Evolutionary conservation across 163 green algal genomes (phyloP).

Genomic region (Prototheca wickerhamii): DNA sequence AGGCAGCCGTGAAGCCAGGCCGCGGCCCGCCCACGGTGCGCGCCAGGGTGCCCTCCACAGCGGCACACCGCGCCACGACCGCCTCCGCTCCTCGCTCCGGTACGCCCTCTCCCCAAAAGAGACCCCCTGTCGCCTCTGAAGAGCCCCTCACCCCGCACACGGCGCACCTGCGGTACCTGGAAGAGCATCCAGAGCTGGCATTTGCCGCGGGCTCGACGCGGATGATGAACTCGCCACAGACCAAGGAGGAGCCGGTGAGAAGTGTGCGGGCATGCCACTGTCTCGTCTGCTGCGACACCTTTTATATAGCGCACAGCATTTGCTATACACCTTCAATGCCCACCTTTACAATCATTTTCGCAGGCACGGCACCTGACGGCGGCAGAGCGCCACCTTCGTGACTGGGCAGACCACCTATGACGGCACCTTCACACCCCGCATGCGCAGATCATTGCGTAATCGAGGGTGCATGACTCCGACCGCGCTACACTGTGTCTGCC

Average conservation of each 20-base stretch:
- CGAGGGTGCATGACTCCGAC: neutral
- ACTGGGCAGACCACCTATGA: conserved; percentile 14
- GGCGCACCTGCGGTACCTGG: conserved; percentile 9
- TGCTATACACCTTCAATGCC: too few species aligned
- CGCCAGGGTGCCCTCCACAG: too few species aligned
- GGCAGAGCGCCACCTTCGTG: conserved; percentile 11
- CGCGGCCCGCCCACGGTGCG: too few species aligned
- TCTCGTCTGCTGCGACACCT: too few species aligned
- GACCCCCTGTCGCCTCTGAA: neutral
- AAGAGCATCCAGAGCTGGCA: conserved; percentile 13
- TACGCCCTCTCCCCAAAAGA: too few species aligned
- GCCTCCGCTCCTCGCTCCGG: too few species aligned
- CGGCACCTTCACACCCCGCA: too few species aligned
- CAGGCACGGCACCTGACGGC: conserved; percentile 8
- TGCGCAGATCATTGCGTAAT: neutral
- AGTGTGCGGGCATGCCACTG: too few species aligned
- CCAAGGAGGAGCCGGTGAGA: neutral
- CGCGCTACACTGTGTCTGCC: too few species aligned
- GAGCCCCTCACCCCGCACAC: conserved; percentile 4
- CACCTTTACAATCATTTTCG: neutral
- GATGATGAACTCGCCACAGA: neutral
- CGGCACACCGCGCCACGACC: too few species aligned
- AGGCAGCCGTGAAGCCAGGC: too few species aligned
- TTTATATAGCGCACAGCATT: too few species aligned
- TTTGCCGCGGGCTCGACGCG: conserved; percentile 5